A percentile compares a stretch with the other conserved stretches of the same genome.
Evolutionary conservation across 2,329 filamentous ascomycete genomes (phyloP).

Genomic region (Erysiphe neolycopersici): DNA sequence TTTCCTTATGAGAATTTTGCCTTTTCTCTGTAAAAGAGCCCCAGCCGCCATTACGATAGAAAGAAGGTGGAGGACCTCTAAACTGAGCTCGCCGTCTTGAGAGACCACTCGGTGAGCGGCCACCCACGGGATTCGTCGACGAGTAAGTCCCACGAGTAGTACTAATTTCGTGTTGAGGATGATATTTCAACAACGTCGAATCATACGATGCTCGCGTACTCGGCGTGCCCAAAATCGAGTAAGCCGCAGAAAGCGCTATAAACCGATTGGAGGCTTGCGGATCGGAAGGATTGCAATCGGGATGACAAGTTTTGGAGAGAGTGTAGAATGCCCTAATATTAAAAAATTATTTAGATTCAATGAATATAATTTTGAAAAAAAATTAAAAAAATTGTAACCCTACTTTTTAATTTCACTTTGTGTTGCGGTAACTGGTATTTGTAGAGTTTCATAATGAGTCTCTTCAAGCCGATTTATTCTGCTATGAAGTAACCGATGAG

Average conservation of each 20-base stretch:
- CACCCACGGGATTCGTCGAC: slow-evolving; percentile 36
- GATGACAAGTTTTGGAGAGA: slow-evolving; percentile 78
- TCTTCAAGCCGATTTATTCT: slow-evolving; percentile 14
- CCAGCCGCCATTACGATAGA: slow-evolving; percentile 64
- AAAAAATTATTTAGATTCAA: neutral
- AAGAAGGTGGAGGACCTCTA: slow-evolving; percentile 65
- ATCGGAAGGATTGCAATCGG: slow-evolving; percentile 64
- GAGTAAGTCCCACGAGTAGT: slow-evolving; percentile 23
- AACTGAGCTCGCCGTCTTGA: slow-evolving; percentile 52
- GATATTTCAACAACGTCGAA: slow-evolving; percentile 26
- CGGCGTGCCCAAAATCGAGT: slow-evolving; percentile 44
- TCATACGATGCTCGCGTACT: slow-evolving; percentile 63
- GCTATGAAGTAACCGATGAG: slow-evolving; percentile 18
- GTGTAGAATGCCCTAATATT: slow-evolving; percentile 49
- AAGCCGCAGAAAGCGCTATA: slow-evolving; percentile 62
- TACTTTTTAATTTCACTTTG: slow-evolving; percentile 65
- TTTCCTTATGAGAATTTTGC: slow-evolving; percentile 20
- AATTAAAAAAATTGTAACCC: neutral
- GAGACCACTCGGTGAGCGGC: slow-evolving; percentile 55
- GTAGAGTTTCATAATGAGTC: slow-evolving; percentile 64
- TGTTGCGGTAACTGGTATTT: slow-evolving; percentile 42
- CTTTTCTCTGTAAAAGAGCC: slow-evolving; percentile 35
- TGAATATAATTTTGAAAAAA: too few species aligned
- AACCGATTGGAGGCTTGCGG: slow-evolving; percentile 49
- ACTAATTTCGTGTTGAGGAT: slow-evolving; percentile 7